These are phyloP conservation scores for Phascolomyces articulosus DNA, from an alignment of 371 early-diverging fungal genomes.

Conservation along the genomic window DNA sequence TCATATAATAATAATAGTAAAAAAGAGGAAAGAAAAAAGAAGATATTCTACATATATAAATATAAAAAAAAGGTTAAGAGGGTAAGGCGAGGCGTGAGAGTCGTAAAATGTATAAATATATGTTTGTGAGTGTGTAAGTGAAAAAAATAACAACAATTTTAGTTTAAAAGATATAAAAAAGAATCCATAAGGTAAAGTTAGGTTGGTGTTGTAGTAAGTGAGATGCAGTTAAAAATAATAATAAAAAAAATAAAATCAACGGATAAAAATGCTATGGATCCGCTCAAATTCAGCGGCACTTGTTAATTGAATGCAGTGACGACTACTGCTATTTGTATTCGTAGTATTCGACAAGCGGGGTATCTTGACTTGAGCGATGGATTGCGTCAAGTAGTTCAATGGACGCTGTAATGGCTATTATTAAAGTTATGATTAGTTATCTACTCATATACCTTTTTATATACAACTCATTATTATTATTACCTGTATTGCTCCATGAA, in stretches of 20 bases:
- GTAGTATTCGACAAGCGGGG: slow-evolving; percentile 18
- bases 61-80: background rate
- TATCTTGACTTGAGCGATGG: slow-evolving; percentile 37
- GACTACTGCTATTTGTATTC: slow-evolving; percentile 8
- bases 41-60: slow-evolving; percentile 14
- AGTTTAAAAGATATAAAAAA: no score
- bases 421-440: background rate
- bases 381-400: slow-evolving; percentile 10
- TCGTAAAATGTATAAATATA: background rate
- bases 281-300: slow-evolving; percentile 38
- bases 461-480: background rate
- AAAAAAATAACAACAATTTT: slow-evolving; percentile 10
- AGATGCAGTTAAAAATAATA: background rate
- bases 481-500: slow-evolving; percentile 6
- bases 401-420: slow-evolving; percentile 14
- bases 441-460: background rate
- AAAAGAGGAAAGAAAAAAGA: no score
- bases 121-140: slow-evolving; percentile 2
- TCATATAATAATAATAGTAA: no score
- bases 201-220: background rate
- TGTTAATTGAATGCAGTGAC: slow-evolving; percentile 29
- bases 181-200: no score
- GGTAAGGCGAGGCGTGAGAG: no score
- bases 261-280: slow-evolving; percentile 40
- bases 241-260: slow-evolving; percentile 12